Evolutionary conservation across 1,139 yeast genomes (phyloP), one percentile per base, ranked within the genome.

Genomic region (Nakaseomyces sp.): DNA sequence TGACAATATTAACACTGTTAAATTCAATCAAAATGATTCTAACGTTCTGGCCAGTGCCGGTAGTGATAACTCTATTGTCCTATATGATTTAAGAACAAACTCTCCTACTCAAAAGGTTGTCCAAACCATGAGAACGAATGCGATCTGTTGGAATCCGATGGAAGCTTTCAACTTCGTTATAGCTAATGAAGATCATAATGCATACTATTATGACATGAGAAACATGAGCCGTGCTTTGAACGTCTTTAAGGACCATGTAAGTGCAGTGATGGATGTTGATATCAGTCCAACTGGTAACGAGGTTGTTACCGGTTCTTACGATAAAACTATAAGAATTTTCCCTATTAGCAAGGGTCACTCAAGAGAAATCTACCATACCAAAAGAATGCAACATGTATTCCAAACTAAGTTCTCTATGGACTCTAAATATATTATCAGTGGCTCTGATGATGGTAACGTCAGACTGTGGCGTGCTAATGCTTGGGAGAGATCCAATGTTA

Each of bases 261-360:
- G 95, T 32, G 96, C 97, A 0, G 93, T 93, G 6, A 76, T 89
- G 79, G 95, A 87, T 60, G 79, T 91, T 35, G 98, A 93, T 64
- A 91, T 86, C 60, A 79, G 95, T 10, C 98, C 98, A 35, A 89
- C 98, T 1, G 99, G 99, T 53, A 89, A 87, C 61, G 97, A 91
- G 64, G 68, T 93, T 33, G 97, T 89, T 8, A 84, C 96, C 2
- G 97, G 96, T 19, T 85, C 96, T 1, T 93, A 91, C 61, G 99
- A 93, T 65, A 83, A 88, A 60, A 87, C 97, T 1, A 75, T 93
- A 36, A 74, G 99, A 53, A 79, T 93, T 28, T 93, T 69, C 67
- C 77, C 78, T 44, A 69, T 79, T 2, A 70, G 77, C 45, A 86
- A 83, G 50, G 98, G 98, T 22, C 97, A 89, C 63, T 85, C 95